Percentiles rank a stretch among this genome's conserved stretches.
Evolutionary conservation across 2,329 filamentous ascomycete genomes (phyloP).

Genomic region (Pseudocercospora fijiensis): DNA sequence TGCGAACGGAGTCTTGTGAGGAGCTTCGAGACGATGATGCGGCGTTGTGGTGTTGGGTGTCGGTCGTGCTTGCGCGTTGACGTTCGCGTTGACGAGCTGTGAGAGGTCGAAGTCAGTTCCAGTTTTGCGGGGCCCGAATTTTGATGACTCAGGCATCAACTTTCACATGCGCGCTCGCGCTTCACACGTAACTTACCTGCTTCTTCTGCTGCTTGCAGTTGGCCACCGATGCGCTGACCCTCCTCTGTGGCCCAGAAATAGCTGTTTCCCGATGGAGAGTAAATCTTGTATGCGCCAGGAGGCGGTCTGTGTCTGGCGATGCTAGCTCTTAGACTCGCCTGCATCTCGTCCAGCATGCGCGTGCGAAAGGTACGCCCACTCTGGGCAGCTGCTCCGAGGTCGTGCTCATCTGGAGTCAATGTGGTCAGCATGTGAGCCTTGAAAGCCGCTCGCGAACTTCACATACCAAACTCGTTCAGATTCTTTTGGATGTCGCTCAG

Average conservation of each 20-base stretch:
- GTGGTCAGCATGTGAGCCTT: slow-evolving; percentile 1
- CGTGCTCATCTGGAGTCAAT: slow-evolving; percentile 10
- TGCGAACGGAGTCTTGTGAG: neutral
- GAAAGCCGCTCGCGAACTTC: neutral
- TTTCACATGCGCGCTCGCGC: neutral
- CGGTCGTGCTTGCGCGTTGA: neutral
- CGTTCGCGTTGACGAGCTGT: neutral
- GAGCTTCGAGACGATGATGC: neutral
- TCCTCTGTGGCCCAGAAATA: slow-evolving; percentile 4
- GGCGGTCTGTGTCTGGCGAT: neutral
- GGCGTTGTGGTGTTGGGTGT: neutral
- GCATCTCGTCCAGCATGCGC: neutral
- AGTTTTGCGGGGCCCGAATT: neutral
- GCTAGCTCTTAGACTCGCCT: neutral
- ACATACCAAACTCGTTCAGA: slow-evolving; percentile 14
- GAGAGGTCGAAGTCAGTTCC: neutral
- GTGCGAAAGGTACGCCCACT: neutral
- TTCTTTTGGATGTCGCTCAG: slow-evolving; percentile 9
- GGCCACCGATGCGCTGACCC: slow-evolving; percentile 6
- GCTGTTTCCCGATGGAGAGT: slow-evolving; percentile 7
- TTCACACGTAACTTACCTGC: neutral
- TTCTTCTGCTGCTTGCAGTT: neutral
- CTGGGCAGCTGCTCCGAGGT: neutral
- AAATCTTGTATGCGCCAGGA: neutral
- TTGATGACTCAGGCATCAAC: neutral